phyloP scores from a whole-genome alignment of 768 basidiomycete species.

The Trametes maxima region DNA sequence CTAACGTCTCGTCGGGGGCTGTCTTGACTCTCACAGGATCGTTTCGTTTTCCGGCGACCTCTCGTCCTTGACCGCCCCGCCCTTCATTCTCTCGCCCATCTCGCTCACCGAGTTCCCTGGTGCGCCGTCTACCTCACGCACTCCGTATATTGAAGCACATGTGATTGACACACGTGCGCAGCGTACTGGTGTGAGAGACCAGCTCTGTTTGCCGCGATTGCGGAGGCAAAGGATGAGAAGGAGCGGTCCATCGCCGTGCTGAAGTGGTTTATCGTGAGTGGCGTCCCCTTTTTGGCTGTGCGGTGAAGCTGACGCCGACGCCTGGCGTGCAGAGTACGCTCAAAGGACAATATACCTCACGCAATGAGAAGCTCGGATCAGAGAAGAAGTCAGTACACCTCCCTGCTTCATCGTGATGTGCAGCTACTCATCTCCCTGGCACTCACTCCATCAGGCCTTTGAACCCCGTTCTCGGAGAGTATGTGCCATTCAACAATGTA shows the following conservation, averaged over 20 bases:
- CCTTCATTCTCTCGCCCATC: slow-evolving; percentile 89
- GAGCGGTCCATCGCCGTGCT: slow-evolving; percentile 80
- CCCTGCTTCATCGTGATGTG: not conserved
- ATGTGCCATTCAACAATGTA: slow-evolving; percentile 34
- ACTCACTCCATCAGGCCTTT: slow-evolving; percentile 63
- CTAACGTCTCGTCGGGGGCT: not conserved
- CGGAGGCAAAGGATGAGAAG: slow-evolving; percentile 72
- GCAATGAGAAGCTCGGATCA: slow-evolving; percentile 94
- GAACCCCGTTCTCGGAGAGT: slow-evolving; percentile 95
- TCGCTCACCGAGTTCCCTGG: slow-evolving; percentile 93
- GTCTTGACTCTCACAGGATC: slow-evolving; percentile 49
- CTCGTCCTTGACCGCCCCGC: slow-evolving; percentile 80
- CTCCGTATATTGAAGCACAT: not conserved
- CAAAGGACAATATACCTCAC: slow-evolving; percentile 92
- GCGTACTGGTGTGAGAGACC: slow-evolving; percentile 99
- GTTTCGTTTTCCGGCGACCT: slow-evolving; percentile 88
- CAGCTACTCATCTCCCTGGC: slow-evolving; percentile 13
- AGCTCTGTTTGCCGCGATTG: slow-evolving; percentile 84
- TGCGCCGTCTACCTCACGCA: slow-evolving; percentile 36
- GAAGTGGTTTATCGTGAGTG: slow-evolving; percentile 89
- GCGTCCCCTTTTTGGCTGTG: not conserved
- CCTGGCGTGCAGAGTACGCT: slow-evolving; percentile 75
- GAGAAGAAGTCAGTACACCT: slow-evolving; percentile 84
- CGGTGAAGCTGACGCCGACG: not conserved
- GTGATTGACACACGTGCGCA: slow-evolving; percentile 32